These are phyloP conservation scores for Strobilomyces echinocephalus DNA, from an alignment of 768 basidiomycete genomes.

Conservation along the genomic window DNA sequence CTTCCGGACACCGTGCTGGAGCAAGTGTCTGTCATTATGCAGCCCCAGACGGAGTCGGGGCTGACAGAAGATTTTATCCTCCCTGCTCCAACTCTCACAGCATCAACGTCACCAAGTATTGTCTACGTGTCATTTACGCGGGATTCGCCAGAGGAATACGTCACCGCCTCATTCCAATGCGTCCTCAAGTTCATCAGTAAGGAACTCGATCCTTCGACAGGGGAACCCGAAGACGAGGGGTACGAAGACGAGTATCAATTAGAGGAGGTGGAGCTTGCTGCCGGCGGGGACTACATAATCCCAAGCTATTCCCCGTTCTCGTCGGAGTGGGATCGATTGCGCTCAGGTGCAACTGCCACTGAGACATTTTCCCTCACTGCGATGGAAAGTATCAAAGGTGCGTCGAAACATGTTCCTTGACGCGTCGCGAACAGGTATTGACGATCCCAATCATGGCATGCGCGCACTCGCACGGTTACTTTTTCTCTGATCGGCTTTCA, in stretches of 20 bases:
- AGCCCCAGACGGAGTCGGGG: conserved; percentile 65
- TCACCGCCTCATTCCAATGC: conserved; percentile 81
- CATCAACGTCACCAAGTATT: conserved; percentile 71
- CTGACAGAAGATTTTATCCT: conserved; percentile 95
- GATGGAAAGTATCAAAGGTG: conserved; percentile 92
- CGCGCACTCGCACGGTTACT: conserved; percentile 11
- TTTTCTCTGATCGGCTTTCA: conserved; percentile 10
- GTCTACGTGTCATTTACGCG: conserved; percentile 95
- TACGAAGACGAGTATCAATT: conserved; percentile 98
- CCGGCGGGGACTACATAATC: conserved; percentile 89
- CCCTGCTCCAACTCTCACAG: conserved; percentile 64
- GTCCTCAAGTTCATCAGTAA: conserved; percentile 94
- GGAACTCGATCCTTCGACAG: conserved; percentile 92
- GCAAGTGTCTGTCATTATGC: conserved; percentile 91
- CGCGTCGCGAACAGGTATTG: conserved; percentile 11
- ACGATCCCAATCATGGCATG: conserved; percentile 16
- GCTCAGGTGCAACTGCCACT: conserved; percentile 68
- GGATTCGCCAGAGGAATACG: conserved; percentile 69
- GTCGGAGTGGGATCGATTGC: conserved; percentile 92
- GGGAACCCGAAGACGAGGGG: conserved; percentile 96
- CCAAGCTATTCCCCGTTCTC: conserved; percentile 93
- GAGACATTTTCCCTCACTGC: conserved; percentile 92
- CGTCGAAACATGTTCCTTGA: conserved; percentile 25
- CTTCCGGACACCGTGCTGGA: conserved; percentile 93
- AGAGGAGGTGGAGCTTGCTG: conserved; percentile 92